phyloP scores from a whole-genome alignment of 129 eudicot species.

The Arctium minus region DNA sequence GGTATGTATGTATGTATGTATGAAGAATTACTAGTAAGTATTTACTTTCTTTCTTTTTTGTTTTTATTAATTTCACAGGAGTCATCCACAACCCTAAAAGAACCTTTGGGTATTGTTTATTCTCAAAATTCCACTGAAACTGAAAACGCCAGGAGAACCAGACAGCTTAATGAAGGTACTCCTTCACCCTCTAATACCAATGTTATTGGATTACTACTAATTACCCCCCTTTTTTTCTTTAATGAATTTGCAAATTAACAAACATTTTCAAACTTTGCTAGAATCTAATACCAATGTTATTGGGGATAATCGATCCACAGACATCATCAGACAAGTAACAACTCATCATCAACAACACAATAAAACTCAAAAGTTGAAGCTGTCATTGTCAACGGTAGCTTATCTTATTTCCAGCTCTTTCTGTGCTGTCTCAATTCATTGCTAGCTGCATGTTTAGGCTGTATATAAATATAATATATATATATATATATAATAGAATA shows the following conservation, averaged over 20 bases:
- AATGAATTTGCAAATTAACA: neutral
- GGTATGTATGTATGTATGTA: constrained; percentile 16
- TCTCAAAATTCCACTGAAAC: constrained; percentile 20
- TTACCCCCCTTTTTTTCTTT: neutral
- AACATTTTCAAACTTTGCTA: neutral
- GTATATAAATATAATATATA: neutral
- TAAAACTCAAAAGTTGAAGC: neutral
- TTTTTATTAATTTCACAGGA: constrained; percentile 31
- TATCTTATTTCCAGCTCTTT: neutral
- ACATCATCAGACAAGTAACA: neutral
- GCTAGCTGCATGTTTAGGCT: neutral
- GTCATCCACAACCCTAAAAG: constrained; percentile 36
- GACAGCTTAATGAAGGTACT: constrained; percentile 56
- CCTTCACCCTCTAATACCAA: no score
- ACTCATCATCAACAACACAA: neutral
- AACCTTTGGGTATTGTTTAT: constrained; percentile 51
- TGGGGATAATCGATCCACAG: neutral
- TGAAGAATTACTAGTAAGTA: no score
- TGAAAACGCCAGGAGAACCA: constrained; percentile 31
- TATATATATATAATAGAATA: neutral
- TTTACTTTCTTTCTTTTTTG: neutral
- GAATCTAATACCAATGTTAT: neutral
- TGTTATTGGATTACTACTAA: neutral
- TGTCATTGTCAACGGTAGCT: neutral
- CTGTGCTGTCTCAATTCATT: neutral